Base-by-base conservation (phyloP, 2,329 filamentous ascomycete species). In the Botrytis tulipae region DNA sequence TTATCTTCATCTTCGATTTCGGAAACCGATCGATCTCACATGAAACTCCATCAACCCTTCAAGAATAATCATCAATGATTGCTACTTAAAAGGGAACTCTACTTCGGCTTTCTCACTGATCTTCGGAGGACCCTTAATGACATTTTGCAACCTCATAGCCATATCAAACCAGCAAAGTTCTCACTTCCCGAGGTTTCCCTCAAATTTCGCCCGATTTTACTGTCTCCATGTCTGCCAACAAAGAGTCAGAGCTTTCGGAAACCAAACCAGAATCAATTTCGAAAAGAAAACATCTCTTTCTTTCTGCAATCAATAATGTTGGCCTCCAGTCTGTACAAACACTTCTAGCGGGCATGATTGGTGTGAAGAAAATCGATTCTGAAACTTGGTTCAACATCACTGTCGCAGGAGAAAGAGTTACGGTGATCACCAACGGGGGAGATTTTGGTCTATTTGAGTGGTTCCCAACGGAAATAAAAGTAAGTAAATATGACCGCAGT, bases 331-430 rank as follows among this genome's bases (percentile, higher is more conserved):
- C 29, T n/a, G 20, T 48, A 4, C 62, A 44, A 29, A 66, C 14
- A 48, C 10, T 25, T 35, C 29, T 18, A 14, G 20, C 7, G 6
- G 18, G 18, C 5, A 8, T 66, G 22, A 14, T 35, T 16, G 20
- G 29, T 25, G 1, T 25, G 3, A 8, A 8, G 3, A 25, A n/a
- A 16, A 14, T 9, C 0, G 6, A 7, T 37, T 3, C 14, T 35
- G 5, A 35, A 14, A 66, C 25, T 4, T 14, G 10, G 22, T 48
- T 32, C 32, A 9, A 18, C 20, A 5, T 32, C 46, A 16, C 29
- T 48, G 6, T 48, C 6, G 29, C 10, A 48, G 29, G 20, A 48
- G 2, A 8, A 25, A 18, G 10, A 4, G 4, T n/a, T 20, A 48
- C 10, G 8, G 10, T 25, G 3, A 16, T 35, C 14, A 22, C 29